Evolutionary conservation across 169 alveolate genomes (phyloP).

Genomic region (Plasmodium cynomolgi): DNA sequence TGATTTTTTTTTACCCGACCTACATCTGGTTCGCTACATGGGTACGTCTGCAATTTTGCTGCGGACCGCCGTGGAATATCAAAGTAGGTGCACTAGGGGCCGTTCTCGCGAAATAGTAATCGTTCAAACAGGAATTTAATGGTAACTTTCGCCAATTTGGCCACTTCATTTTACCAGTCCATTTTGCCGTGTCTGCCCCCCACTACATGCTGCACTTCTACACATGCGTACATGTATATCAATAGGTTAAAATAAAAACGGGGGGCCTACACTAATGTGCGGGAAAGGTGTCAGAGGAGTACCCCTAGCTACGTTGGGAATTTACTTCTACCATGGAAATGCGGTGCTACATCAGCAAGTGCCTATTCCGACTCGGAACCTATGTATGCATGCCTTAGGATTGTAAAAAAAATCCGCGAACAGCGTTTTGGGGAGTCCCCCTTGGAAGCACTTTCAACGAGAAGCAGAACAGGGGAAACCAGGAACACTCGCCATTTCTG

Average conservation of each 20-base stretch:
- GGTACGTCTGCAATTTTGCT: background rate
- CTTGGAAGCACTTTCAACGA: background rate
- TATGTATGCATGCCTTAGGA: background rate
- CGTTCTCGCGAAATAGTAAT: background rate
- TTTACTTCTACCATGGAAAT: background rate
- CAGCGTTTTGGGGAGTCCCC: background rate
- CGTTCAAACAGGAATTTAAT: background rate
- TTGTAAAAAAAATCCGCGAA: background rate
- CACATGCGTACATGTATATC: background rate
- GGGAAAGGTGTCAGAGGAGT: background rate
- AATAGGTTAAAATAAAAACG: background rate
- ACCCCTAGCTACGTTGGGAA: background rate
- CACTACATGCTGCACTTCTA: background rate
- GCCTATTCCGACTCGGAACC: background rate
- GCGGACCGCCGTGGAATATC: background rate
- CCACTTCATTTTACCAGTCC: no score
- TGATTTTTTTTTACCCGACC: background rate
- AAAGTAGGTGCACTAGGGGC: background rate
- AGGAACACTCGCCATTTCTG: background rate
- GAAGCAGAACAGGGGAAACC: background rate
- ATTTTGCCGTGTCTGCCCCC: background rate
- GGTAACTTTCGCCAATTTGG: background rate
- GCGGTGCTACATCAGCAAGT: background rate
- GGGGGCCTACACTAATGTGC: background rate
- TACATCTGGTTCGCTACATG: background rate